A percentile compares a stretch with the other conserved stretches of the same genome.
These are phyloP conservation scores for Fistulinella prunicolor DNA, from an alignment of 768 basidiomycete species.

Conservation along the genomic window DNA sequence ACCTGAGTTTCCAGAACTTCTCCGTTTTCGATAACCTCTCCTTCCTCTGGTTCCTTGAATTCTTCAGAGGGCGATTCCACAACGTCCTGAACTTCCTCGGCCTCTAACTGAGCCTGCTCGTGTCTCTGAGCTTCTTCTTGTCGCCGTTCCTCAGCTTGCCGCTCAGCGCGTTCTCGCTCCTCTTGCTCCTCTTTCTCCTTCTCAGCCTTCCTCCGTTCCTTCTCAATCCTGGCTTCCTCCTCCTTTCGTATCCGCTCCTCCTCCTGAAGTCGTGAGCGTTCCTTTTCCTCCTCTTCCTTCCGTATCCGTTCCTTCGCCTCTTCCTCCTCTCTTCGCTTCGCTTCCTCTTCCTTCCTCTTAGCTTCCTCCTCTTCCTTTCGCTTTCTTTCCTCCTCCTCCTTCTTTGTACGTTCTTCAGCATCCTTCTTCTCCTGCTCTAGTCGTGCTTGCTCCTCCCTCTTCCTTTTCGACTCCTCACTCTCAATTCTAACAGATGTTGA, in stretches of 20 bases:
- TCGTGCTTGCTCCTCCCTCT: constrained; percentile 45
- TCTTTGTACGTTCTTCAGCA: constrained; percentile 36
- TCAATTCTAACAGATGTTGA: constrained; percentile 57
- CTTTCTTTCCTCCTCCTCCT: constrained; percentile 35
- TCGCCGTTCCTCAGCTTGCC: constrained; percentile 32
- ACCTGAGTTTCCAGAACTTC: constrained; percentile 26
- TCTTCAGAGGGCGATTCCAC: constrained; percentile 42
- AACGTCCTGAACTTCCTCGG: constrained; percentile 34
- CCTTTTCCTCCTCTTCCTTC: constrained; percentile 41
- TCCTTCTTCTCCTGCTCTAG: constrained; percentile 39
- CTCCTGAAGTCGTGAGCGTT: constrained; percentile 29
- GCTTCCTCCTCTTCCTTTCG: constrained; percentile 41
- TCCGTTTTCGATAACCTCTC: constrained; percentile 33
- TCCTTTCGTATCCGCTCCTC: constrained; percentile 35
- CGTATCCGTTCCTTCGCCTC: constrained; percentile 38
- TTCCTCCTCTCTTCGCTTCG: constrained; percentile 41
- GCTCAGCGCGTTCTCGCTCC: constrained; percentile 40
- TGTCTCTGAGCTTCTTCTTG: constrained; percentile 18
- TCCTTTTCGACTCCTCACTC: constrained; percentile 53
- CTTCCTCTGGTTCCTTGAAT: constrained; percentile 43
- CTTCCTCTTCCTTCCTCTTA: constrained; percentile 26
- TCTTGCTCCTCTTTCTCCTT: constrained; percentile 41
- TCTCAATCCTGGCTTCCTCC: constrained; percentile 26
- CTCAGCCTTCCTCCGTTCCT: constrained; percentile 31
- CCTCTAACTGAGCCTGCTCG: constrained; percentile 33